Base-by-base conservation (phyloP, 306 rosid species). In the Hippophae gyantsensis region DNA sequence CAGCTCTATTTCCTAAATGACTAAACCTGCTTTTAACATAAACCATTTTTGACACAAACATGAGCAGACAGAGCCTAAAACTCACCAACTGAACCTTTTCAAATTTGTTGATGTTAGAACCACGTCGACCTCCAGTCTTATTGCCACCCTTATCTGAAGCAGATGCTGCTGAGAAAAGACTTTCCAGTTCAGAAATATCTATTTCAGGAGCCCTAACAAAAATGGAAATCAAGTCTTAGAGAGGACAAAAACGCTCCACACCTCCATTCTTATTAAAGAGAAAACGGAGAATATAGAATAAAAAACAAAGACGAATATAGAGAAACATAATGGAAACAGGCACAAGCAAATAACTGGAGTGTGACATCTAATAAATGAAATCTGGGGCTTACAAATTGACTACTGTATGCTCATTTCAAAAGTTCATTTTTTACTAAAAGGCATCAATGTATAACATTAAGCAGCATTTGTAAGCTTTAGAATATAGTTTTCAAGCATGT, bases 51-150 rank as follows among this genome's bases (percentile, higher is more conserved):
- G 38, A 40, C 26, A 48, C 41, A 27, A 23, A 46, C 13, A 46
- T 57, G 13, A 48, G 57, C 13, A 46, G 42, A 42, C 23, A 18
- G 23, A 18, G 23, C 42, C 41, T 47, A 59, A 54, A 40, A 69
- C 92, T 76, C 73, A 92, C 98, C 92, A 92, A 65, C 71, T 92
- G 98, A 71, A 92, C 84, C 84, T 85, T 92, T 79, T 87, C 98
- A 44, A 89, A 87, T 83, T 87, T 90, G 80, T 82, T 78, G 62
- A 92, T 78, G 79, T 77, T 85, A 57, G 98, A 60, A 75, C 95
- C 96, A 58, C 96, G 96, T 52, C 98, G 85, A 56, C 65, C 85
- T 72, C 76, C 98, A 77, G 77, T 80, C 76, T 69, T 92, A 69
- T 68, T 58, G 65, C 60, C 74, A 61, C 68, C 75, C 45, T 74